Conservation (phyloP, 2,329 filamentous ascomycete genomes). For the Epichloe glyceriae region DNA sequence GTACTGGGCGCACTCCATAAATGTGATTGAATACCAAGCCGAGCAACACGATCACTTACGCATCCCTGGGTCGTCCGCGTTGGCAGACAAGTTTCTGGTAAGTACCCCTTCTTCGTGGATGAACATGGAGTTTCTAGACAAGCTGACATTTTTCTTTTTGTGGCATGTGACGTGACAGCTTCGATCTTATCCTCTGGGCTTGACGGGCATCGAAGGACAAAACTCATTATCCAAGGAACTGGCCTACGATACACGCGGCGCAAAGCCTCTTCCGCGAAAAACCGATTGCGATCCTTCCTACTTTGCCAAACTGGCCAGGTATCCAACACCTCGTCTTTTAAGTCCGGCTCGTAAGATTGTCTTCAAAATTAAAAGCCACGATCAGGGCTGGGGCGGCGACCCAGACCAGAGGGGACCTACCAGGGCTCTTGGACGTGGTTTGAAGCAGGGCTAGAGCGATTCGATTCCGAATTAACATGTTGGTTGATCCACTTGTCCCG, state of each 20-base stretch:
- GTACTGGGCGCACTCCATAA: conserved; percentile 44
- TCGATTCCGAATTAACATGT: conserved; percentile 26
- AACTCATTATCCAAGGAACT: conserved; percentile 15
- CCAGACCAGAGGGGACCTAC: conserved; percentile 25
- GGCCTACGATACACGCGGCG: conserved; percentile 17
- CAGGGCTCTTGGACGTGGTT: conserved; percentile 47
- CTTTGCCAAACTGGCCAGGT: conserved; percentile 23
- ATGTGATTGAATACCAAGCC: conserved; percentile 16
- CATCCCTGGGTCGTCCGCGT: conserved; percentile 12
- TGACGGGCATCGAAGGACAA: conserved; percentile 16
- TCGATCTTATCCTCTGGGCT: conserved; percentile 25
- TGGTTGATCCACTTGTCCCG: conserved; percentile 6
- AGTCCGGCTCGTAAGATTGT: conserved; percentile 47
- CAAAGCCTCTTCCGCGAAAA: conserved; percentile 14
- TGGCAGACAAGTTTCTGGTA: conserved; percentile 23
- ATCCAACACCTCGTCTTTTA: conserved; percentile 26
- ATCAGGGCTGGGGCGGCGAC: conserved; percentile 43
- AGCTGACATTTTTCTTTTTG: neutral
- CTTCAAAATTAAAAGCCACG: conserved; percentile 42
- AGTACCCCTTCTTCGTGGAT: conserved; percentile 5
- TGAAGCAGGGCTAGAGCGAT: conserved; percentile 46
- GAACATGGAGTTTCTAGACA: neutral
- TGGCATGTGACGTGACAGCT: conserved; percentile 14
- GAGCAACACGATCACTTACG: conserved; percentile 12
- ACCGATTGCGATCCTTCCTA: conserved; percentile 16